These are phyloP conservation scores for Pisolithus thermaeus DNA, from an alignment of 1,284 basidiomycete genomes.

Conservation along the genomic window DNA sequence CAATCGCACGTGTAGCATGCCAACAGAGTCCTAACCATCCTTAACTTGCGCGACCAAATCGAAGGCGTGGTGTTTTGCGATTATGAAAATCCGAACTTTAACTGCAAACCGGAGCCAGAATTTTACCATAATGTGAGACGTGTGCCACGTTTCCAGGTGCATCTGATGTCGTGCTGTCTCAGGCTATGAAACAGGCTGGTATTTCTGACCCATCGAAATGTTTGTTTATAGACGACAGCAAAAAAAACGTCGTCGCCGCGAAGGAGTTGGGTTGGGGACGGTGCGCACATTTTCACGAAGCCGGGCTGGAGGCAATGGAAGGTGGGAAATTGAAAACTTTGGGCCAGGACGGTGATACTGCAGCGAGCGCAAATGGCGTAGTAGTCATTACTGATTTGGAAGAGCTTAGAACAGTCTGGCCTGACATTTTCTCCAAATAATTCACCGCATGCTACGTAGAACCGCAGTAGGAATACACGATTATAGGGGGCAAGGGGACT, in stretches of 20 bases:
- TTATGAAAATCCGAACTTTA: conserved; percentile 64
- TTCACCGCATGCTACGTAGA: not conserved
- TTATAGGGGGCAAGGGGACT: not conserved
- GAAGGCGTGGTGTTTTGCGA: conserved; percentile 83
- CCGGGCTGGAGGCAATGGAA: conserved; percentile 54
- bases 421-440: conserved; percentile 50
- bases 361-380: conserved; percentile 36
- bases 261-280: conserved; percentile 61
- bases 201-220: conserved; percentile 60
- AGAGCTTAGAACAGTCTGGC: conserved; percentile 63
- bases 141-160: not conserved
- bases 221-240: conserved; percentile 73
- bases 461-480: conserved; percentile 1
- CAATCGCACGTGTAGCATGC: conserved; percentile 55
- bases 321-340: conserved; percentile 54
- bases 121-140: conserved; percentile 55
- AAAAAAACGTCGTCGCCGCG: conserved; percentile 62
- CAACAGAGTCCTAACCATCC: conserved; percentile 68
- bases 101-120: conserved; percentile 77
- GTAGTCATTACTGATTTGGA: conserved; percentile 48
- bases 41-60: conserved; percentile 69
- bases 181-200: conserved; percentile 62
- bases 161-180: conserved; percentile 5
- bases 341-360: conserved; percentile 33
- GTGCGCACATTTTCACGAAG: conserved; percentile 70